These are phyloP conservation scores for Tritrichomonas foetus DNA, from an alignment of 208 protist species.

Conservation along the genomic window DNA sequence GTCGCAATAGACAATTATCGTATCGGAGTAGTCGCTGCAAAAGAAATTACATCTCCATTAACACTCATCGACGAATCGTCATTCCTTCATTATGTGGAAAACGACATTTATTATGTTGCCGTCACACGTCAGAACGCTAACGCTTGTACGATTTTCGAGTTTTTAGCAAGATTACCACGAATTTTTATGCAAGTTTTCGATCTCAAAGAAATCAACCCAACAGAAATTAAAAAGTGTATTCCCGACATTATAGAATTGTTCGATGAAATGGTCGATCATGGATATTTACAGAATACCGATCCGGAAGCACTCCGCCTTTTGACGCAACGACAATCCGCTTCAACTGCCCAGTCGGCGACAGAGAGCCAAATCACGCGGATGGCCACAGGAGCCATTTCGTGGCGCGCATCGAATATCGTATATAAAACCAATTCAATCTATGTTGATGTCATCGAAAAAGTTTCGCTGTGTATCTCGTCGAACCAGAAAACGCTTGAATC, in stretches of 20 bases:
- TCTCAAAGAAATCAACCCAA: background rate
- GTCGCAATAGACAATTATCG: conserved; percentile 3
- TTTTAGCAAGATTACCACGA: background rate
- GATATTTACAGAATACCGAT: conserved; percentile 40
- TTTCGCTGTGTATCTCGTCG: conserved; percentile 84
- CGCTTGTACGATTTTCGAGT: conserved; percentile 10
- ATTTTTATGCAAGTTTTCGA: background rate
- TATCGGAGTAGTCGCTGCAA: conserved; percentile 12
- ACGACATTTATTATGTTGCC: background rate
- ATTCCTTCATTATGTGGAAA: conserved; percentile 14
- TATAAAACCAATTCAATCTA: conserved; percentile 94
- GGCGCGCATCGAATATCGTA: conserved; percentile 58
- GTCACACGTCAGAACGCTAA: background rate
- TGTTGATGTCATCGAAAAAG: conserved; percentile 90
- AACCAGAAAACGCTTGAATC: conserved; percentile 55
- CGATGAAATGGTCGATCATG: conserved; percentile 39
- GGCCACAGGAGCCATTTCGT: conserved; percentile 37
- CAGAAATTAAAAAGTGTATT: background rate
- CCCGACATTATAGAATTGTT: conserved; percentile 2
- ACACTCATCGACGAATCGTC: background rate
- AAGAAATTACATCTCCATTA: conserved; percentile 22
- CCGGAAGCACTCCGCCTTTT: background rate
- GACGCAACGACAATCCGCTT: background rate
- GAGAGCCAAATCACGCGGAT: background rate
- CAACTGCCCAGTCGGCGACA: background rate